These are phyloP conservation scores for Fagopyrum esculentum DNA, from an alignment of 148 eudicot species.

Conservation along the genomic window DNA sequence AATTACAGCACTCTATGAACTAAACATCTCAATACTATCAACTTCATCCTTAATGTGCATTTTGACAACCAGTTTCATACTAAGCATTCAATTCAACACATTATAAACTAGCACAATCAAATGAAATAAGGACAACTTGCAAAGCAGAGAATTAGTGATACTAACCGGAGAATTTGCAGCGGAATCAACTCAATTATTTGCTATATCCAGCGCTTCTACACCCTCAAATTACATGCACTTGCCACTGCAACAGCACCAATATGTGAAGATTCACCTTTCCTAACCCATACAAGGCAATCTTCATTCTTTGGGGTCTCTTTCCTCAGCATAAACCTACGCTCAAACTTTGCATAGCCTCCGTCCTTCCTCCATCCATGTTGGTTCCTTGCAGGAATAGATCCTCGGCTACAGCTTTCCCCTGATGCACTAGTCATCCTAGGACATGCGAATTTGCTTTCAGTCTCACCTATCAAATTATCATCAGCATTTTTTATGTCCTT, in stretches of 20 bases:
- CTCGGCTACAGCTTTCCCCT: background rate
- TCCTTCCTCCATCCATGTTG: constrained; percentile 5
- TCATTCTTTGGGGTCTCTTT: background rate
- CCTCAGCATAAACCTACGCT: background rate
- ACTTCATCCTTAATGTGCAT: background rate
- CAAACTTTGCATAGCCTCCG: constrained; percentile 5
- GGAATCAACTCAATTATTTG: constrained; percentile 3
- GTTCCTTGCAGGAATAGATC: constrained; percentile 1
- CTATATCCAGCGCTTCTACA: background rate
- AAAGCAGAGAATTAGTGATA: background rate
- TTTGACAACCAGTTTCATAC: background rate
- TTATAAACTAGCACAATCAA: background rate
- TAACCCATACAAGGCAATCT: constrained; percentile 6
- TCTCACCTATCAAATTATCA: background rate
- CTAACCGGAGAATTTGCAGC: constrained; percentile 7
- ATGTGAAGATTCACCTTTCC: constrained; percentile 1
- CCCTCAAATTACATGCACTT: background rate
- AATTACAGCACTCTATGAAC: background rate
- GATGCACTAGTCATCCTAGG: background rate
- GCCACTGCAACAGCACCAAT: constrained; percentile 4
- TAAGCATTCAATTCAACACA: background rate
- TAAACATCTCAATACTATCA: background rate
- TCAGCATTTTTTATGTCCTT: background rate
- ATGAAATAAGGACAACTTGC: background rate
- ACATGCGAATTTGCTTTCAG: constrained; percentile 4